A percentile compares a stretch with the other conserved stretches of the same genome.
Evolutionary conservation across 768 basidiomycete species (phyloP).

Genomic region (Amanita phalloides): DNA sequence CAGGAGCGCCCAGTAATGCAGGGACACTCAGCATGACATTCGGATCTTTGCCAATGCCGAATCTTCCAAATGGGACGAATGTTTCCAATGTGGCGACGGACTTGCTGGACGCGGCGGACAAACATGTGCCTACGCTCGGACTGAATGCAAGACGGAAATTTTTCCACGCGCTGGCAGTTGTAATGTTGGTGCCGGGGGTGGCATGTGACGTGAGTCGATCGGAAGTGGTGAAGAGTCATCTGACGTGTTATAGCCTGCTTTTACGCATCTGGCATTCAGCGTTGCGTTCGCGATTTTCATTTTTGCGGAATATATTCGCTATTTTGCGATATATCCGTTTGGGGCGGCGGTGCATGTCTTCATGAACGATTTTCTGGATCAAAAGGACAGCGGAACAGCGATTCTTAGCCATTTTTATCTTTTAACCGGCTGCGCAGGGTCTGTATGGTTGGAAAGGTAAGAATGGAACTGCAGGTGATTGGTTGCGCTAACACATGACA

Average conservation of each 20-base stretch:
- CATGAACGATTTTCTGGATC: conserved; percentile 95
- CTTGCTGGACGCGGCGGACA: conserved; percentile 78
- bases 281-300: conserved; percentile 91
- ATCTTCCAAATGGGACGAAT: conserved; percentile 32
- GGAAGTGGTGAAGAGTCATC: conserved; percentile 7
- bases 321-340: conserved; percentile 96
- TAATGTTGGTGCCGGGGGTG: conserved; percentile 95
- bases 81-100: conserved; percentile 50
- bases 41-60: conserved; percentile 39
- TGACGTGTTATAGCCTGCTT: conserved; percentile 64
- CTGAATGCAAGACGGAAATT: conserved; percentile 92
- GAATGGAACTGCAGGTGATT: conserved; percentile 13
- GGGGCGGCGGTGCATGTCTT: conserved; percentile 90
- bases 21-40: conserved; percentile 30
- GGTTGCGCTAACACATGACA: conserved; percentile 10
- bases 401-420: conserved; percentile 97
- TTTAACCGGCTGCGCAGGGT: conserved; percentile 88
- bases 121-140: conserved; percentile 80
- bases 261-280: conserved; percentile 91
- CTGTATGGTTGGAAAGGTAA: conserved; percentile 92
- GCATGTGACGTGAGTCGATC: conserved; percentile 69
- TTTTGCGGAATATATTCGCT: conserved; percentile 95
- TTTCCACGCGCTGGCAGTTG: conserved; percentile 91
- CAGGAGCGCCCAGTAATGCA: conserved; percentile 8
- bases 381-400: conserved; percentile 90